Percentiles rank a stretch among this genome's conserved stretches.
phyloP scores from a whole-genome alignment of 2,329 filamentous ascomycete genomes.

The Plenodomus lindquistii region DNA sequence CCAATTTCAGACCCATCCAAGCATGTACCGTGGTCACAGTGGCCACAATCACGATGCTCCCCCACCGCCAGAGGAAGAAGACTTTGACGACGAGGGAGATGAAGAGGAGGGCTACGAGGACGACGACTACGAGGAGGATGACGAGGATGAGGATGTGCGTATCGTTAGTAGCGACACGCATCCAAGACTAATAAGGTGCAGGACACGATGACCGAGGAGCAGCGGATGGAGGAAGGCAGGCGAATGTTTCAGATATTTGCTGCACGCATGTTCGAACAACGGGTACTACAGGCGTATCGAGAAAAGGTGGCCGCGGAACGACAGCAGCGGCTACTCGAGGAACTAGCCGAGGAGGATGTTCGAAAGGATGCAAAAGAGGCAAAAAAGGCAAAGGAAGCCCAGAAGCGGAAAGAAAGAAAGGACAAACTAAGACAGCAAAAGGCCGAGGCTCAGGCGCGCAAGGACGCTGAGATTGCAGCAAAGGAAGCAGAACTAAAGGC shows the following conservation, averaged over 20 bases:
- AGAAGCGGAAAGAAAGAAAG: constrained; percentile 94
- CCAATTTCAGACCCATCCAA: constrained; percentile 64
- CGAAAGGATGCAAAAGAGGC: constrained; percentile 79
- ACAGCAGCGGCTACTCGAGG: constrained; percentile 86
- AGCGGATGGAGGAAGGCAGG: constrained; percentile 97
- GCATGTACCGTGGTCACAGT: constrained; percentile 52
- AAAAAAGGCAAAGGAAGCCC: constrained; percentile 91
- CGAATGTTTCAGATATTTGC: constrained; percentile 99
- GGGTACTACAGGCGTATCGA: constrained; percentile 94
- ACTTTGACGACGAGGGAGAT: constrained; percentile 73
- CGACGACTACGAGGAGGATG: constrained; percentile 55
- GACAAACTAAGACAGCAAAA: constrained; percentile 83
- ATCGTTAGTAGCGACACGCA: constrained; percentile 11
- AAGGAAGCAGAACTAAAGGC: constrained; percentile 78
- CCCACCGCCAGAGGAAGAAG: constrained; percentile 70
- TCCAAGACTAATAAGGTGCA: constrained; percentile 50
- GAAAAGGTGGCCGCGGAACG: constrained; percentile 95
- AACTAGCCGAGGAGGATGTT: constrained; percentile 82
- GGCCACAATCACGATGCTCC: constrained; percentile 67
- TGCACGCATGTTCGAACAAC: constrained; percentile 97
- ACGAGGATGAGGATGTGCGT: constrained; percentile 42
- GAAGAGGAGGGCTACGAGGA: constrained; percentile 64
- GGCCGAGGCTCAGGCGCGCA: constrained; percentile 87
- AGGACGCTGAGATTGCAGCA: constrained; percentile 85
- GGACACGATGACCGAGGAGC: constrained; percentile 97